phyloP scores from a whole-genome alignment of 768 basidiomycete species.

The Pleurotus cornucopiae region DNA sequence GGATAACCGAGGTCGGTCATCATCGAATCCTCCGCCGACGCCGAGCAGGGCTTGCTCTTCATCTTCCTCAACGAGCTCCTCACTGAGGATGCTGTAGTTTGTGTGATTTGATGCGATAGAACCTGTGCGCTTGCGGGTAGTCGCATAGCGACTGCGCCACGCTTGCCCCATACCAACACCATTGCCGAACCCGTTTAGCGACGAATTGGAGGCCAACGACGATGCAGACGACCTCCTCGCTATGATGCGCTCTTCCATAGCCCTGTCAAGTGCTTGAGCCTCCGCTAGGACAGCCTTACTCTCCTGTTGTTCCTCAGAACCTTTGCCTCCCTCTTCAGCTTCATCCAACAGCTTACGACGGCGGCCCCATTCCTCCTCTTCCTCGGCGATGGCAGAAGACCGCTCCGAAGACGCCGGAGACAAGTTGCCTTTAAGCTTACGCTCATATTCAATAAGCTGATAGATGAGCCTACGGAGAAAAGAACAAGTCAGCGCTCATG shows the following conservation, averaged over 20 bases:
- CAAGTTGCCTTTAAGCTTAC: slow-evolving; percentile 51
- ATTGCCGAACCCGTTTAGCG: slow-evolving; percentile 51
- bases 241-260: slow-evolving; percentile 80
- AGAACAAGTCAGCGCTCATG: slow-evolving; percentile 16
- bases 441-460: slow-evolving; percentile 90
- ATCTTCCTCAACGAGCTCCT: slow-evolving; percentile 78
- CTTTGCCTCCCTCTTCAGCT: slow-evolving; percentile 22
- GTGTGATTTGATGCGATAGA: slow-evolving; percentile 74
- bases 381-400: slow-evolving; percentile 51
- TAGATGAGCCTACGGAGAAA: slow-evolving; percentile 70
- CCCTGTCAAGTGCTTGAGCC: slow-evolving; percentile 79
- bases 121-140: slow-evolving; percentile 61
- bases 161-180: slow-evolving; percentile 65
- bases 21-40: slow-evolving; percentile 62
- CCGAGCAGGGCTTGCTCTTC: slow-evolving; percentile 73
- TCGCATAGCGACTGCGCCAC: slow-evolving; percentile 60
- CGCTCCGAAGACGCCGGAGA: slow-evolving; percentile 53
- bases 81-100: slow-evolving; percentile 66
- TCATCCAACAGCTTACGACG: slow-evolving; percentile 61
- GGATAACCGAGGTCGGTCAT: slow-evolving; percentile 11
- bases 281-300: slow-evolving; percentile 63
- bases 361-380: slow-evolving; percentile 81
- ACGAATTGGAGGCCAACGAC: slow-evolving; percentile 47
- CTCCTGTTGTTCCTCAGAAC: slow-evolving; percentile 44
- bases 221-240: slow-evolving; percentile 71